phyloP scores from a whole-genome alignment of 495 filamentous ascomycete species.

The Pyronema omphalodes region DNA sequence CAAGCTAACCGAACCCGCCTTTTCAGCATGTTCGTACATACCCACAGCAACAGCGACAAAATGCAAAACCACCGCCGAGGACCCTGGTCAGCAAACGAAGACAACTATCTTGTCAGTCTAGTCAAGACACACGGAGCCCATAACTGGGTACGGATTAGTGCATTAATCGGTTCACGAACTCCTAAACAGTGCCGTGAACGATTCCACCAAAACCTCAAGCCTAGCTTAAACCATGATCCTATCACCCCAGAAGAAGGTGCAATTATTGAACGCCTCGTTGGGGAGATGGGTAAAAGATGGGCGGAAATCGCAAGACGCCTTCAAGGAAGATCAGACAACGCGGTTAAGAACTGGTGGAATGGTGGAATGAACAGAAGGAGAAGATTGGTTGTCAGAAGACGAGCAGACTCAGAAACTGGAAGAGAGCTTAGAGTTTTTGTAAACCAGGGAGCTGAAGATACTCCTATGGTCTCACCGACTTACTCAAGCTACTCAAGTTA shows the following conservation, averaged over 20 bases:
- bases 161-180: slow-evolving; percentile 54
- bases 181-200: slow-evolving; percentile 94
- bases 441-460: slow-evolving; percentile 30
- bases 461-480: slow-evolving; percentile 41
- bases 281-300: slow-evolving; percentile 76
- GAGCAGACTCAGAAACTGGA: slow-evolving; percentile 26
- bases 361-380: slow-evolving; percentile 69
- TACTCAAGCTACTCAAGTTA: slow-evolving; percentile 46
- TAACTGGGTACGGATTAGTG: slow-evolving; percentile 86
- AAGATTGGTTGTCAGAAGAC: slow-evolving; percentile 32
- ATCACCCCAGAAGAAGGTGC: slow-evolving; percentile 80
- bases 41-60: background rate
- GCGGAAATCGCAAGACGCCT: slow-evolving; percentile 82
- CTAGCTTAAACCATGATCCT: slow-evolving; percentile 71
- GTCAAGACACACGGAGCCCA: slow-evolving; percentile 60
- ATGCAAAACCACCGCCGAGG: slow-evolving; percentile 44
- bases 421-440: slow-evolving; percentile 24
- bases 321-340: slow-evolving; percentile 84
- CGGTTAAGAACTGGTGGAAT: slow-evolving; percentile 99
- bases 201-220: slow-evolving; percentile 91
- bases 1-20: background rate
- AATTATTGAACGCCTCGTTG: slow-evolving; percentile 63
- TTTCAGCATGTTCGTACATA: background rate
- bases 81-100: slow-evolving; percentile 77
- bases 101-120: slow-evolving; percentile 49